A percentile compares a stretch with the other conserved stretches of the same genome.
phyloP scores from a whole-genome alignment of 495 filamentous ascomycete genomes.

The Aspergillus bridgeri region DNA sequence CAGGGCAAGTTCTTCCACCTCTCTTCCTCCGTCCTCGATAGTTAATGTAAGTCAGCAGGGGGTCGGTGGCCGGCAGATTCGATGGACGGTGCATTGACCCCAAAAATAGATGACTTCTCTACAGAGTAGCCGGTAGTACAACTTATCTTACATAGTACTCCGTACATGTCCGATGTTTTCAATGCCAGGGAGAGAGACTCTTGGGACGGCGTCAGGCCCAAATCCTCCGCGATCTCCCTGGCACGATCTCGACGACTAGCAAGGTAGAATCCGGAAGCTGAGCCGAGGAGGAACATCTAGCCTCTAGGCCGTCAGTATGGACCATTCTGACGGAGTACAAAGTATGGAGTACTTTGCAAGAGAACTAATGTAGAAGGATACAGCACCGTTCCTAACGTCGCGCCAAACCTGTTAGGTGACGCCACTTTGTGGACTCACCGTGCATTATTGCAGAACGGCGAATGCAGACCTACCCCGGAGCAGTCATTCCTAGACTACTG shows the following conservation, averaged over 20 bases:
- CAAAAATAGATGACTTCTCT: conserved; percentile 4
- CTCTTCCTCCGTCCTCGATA: too few relatives aligned
- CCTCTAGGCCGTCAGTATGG: too few relatives aligned
- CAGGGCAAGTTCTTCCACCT: too few relatives aligned
- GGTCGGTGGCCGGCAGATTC: neutral
- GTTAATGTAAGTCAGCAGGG: neutral
- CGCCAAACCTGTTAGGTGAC: neutral
- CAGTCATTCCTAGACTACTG: neutral
- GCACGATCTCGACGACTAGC: too few relatives aligned
- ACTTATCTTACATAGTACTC: neutral
- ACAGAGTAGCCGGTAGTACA: neutral
- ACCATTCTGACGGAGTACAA: too few relatives aligned
- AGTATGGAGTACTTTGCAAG: too few relatives aligned
- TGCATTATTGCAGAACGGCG: neutral
- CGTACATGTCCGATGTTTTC: too few relatives aligned
- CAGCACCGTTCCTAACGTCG: neutral
- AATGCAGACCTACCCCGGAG: neutral
- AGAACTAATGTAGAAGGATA: too few relatives aligned
- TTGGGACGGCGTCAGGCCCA: neutral
- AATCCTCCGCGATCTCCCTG: too few relatives aligned
- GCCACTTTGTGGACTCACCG: neutral
- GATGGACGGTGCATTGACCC: neutral
- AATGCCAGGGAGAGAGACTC: neutral
- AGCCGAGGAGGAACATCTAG: too few relatives aligned
- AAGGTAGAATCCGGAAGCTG: too few relatives aligned